A percentile compares a stretch with the other conserved stretches of the same genome.
These are phyloP conservation scores for Rhizopogon vulgaris DNA, from an alignment of 768 basidiomycete genomes.

Conservation along the genomic window DNA sequence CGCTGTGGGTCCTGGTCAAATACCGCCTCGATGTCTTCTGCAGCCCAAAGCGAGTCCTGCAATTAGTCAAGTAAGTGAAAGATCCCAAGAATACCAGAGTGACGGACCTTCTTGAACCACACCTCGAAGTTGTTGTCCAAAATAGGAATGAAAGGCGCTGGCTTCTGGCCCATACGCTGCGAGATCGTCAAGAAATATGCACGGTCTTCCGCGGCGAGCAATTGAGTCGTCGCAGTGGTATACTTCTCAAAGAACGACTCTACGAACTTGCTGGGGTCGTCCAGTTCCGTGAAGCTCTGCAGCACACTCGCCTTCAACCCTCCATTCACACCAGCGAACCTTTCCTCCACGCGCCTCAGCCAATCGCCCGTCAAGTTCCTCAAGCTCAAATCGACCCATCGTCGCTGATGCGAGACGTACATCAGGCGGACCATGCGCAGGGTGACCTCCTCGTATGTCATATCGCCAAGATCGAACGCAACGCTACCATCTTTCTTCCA, in stretches of 20 bases:
- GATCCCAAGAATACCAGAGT: background rate
- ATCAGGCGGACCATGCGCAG: slow-evolving; percentile 89
- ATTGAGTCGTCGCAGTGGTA: slow-evolving; percentile 73
- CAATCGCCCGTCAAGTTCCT: slow-evolving; percentile 96
- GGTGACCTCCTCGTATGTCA: slow-evolving; percentile 98
- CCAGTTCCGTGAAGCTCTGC: slow-evolving; percentile 75
- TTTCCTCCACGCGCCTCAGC: slow-evolving; percentile 92
- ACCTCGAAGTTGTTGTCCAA: slow-evolving; percentile 91
- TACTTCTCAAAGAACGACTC: slow-evolving; percentile 82
- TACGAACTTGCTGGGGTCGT: slow-evolving; percentile 76
- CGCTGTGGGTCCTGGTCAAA: slow-evolving; percentile 99
- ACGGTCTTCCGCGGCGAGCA: slow-evolving; percentile 88
- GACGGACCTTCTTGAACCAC: slow-evolving; percentile 96
- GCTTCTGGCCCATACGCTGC: slow-evolving; percentile 96
- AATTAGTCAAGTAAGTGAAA: slow-evolving; percentile 7
- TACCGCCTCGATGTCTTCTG: slow-evolving; percentile 97
- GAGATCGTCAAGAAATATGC: slow-evolving; percentile 95
- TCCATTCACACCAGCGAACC: slow-evolving; percentile 87
- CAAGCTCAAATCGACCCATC: slow-evolving; percentile 90
- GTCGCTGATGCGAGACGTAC: slow-evolving; percentile 86
- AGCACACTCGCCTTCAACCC: slow-evolving; percentile 78
- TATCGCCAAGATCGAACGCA: slow-evolving; percentile 83
- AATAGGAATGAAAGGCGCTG: slow-evolving; percentile 95
- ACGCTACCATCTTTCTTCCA: slow-evolving; percentile 89
- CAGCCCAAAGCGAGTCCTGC: slow-evolving; percentile 95